Evolutionary conservation across 139 green algal genomes (phyloP).

Genomic region (Closterium sp.): DNA sequence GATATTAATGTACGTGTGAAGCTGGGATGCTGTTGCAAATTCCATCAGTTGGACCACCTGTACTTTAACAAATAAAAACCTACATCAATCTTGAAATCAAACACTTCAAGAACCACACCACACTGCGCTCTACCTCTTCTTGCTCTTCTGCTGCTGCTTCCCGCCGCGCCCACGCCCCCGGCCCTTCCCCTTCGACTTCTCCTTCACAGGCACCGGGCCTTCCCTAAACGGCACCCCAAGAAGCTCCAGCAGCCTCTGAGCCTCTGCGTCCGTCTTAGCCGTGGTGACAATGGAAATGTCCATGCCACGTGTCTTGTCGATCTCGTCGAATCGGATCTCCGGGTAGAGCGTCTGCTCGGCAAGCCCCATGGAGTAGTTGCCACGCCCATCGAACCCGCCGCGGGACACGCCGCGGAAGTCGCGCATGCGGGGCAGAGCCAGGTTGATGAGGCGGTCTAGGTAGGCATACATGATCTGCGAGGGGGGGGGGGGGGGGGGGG

Average conservation of each 20-base stretch:
- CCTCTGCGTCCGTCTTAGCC: constrained; percentile 28
- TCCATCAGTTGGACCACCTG: neutral
- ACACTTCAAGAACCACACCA: neutral
- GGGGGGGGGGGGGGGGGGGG: neutral
- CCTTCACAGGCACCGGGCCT: neutral
- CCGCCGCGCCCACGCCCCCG: neutral
- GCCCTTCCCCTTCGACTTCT: neutral
- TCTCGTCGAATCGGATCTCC: constrained; percentile 44
- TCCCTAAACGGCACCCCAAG: constrained; percentile 35
- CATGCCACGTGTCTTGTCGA: constrained; percentile 44
- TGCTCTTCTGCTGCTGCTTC: constrained; percentile 8
- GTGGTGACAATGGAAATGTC: constrained; percentile 47
- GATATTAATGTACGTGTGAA: neutral
- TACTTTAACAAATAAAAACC: too few species aligned
- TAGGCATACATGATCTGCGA: constrained; percentile 36
- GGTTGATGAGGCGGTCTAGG: constrained; percentile 28
- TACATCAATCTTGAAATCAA: too few species aligned
- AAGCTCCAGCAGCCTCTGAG: neutral
- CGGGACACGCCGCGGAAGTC: constrained; percentile 45
- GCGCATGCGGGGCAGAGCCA: constrained; percentile 38
- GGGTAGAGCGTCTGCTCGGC: constrained; percentile 43
- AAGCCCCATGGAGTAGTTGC: constrained; percentile 34
- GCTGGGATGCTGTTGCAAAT: neutral
- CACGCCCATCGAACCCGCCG: constrained; percentile 40
- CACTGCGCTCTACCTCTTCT: constrained; percentile 2